These are phyloP conservation scores for Fusarium oxysporum DNA, from an alignment of 2,329 filamentous ascomycete genomes.

Conservation along the genomic window DNA sequence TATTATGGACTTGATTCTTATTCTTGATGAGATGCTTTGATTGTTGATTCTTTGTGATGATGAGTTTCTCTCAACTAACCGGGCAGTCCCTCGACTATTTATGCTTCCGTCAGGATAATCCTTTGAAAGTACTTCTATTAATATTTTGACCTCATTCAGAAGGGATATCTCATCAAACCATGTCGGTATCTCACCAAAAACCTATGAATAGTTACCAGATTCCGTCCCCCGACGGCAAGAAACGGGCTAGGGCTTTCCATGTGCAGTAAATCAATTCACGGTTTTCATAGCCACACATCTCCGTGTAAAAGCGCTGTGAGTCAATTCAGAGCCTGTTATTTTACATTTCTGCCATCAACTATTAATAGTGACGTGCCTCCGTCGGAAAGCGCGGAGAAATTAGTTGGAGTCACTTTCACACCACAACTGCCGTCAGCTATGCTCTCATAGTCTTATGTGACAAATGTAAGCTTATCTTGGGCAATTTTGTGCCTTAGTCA, in stretches of 20 bases:
- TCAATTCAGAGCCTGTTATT: fast-evolving
- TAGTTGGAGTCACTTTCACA: not conserved
- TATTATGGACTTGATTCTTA: not conserved
- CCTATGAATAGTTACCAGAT: not conserved
- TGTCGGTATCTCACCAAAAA: fast-evolving
- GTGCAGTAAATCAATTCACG: fast-evolving
- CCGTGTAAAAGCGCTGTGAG: not conserved
- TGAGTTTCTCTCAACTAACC: fast-evolving
- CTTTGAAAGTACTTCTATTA: fast-evolving
- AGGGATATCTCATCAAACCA: fast-evolving
- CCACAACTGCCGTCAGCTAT: no score
- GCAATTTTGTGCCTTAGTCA: no score
- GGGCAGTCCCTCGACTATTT: not conserved
- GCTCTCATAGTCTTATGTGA: not conserved
- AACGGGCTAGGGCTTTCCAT: fast-evolving
- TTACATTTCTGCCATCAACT: not conserved
- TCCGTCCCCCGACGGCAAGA: not conserved
- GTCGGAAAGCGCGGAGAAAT: not conserved
- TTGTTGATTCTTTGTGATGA: not conserved
- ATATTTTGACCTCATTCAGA: fast-evolving
- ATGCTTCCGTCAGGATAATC: fast-evolving
- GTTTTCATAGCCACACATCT: fast-evolving
- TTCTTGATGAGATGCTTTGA: not conserved
- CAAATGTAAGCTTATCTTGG: no score
- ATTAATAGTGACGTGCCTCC: constrained; percentile 1